Percentiles rank a stretch among this genome's conserved stretches.
Conservation (phyloP, 1,284 basidiomycete genomes). For the Fomitopsis palustris region DNA sequence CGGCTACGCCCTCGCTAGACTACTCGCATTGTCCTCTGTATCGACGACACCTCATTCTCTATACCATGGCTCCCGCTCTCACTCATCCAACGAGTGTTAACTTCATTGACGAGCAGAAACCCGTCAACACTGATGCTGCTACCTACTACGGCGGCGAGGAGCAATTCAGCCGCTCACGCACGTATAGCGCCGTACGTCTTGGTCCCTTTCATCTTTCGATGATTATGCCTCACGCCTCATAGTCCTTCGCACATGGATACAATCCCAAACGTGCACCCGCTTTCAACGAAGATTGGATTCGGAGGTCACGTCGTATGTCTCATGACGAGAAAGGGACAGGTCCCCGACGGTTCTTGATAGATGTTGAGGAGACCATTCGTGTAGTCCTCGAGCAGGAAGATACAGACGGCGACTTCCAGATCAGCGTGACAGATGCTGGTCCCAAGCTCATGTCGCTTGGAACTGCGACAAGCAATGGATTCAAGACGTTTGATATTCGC, state of each 20-base stretch:
- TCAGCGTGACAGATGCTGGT: constrained; percentile 94
- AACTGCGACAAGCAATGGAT: constrained; percentile 96
- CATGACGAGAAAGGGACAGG: constrained; percentile 78
- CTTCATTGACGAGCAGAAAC: constrained; percentile 63
- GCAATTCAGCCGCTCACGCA: constrained; percentile 74
- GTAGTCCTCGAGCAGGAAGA: constrained; percentile 97
- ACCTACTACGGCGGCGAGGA: constrained; percentile 81
- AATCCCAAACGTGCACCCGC: constrained; percentile 61
- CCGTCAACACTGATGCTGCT: constrained; percentile 68
- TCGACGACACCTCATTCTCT: constrained; percentile 4
- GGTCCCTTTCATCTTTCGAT: constrained; percentile 4
- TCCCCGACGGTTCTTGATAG: constrained; percentile 89
- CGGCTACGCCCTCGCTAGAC: background rate
- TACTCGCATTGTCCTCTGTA: background rate
- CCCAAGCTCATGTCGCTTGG: constrained; percentile 96
- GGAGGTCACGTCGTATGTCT: constrained; percentile 73
- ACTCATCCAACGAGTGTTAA: constrained; percentile 58
- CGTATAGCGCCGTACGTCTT: constrained; percentile 73
- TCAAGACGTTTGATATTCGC: constrained; percentile 94
- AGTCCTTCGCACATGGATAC: constrained; percentile 40
- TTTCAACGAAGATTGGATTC: constrained; percentile 75
- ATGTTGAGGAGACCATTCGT: constrained; percentile 98
- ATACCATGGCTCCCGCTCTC: constrained; percentile 33
- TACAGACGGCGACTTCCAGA: constrained; percentile 96
- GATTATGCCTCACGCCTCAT: constrained; percentile 8